These are phyloP conservation scores for Lentinula guzmanii DNA, from an alignment of 768 basidiomycete genomes.

Conservation along the genomic window DNA sequence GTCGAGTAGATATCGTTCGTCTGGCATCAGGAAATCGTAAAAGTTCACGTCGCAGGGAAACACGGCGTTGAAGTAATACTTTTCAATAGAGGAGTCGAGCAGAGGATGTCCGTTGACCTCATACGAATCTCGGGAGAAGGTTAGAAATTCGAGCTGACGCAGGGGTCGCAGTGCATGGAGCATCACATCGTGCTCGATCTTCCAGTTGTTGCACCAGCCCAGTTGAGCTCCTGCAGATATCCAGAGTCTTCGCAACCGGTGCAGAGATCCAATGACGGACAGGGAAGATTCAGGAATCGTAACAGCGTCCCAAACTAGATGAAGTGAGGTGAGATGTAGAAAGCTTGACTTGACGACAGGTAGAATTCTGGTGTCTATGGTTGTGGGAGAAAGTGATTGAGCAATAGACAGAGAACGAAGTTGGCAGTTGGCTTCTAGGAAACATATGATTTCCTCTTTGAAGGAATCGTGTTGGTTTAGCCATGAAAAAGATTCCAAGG, in stretches of 20 bases:
- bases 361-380: slow-evolving; percentile 15
- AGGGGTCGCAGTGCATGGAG: slow-evolving; percentile 16
- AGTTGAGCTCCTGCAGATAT: slow-evolving; percentile 21
- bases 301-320: slow-evolving; percentile 15
- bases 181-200: slow-evolving; percentile 16
- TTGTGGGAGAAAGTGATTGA: slow-evolving; percentile 6
- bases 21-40: background rate
- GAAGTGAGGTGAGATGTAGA: slow-evolving; percentile 17
- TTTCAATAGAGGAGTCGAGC: slow-evolving; percentile 14
- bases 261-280: slow-evolving; percentile 13
- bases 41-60: slow-evolving; percentile 11
- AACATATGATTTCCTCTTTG: slow-evolving; percentile 13
- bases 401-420: slow-evolving; percentile 17
- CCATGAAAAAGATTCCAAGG: slow-evolving; percentile 19
- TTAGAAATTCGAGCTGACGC: slow-evolving; percentile 15
- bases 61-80: slow-evolving; percentile 19
- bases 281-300: slow-evolving; percentile 15
- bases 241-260: slow-evolving; percentile 18
- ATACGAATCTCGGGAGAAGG: slow-evolving; percentile 25
- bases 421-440: slow-evolving; percentile 20
- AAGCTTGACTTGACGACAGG: slow-evolving; percentile 12
- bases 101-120: slow-evolving; percentile 15
- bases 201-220: slow-evolving; percentile 19
- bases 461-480: slow-evolving; percentile 7
- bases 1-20: background rate